Conservation (phyloP, 2,329 filamentous ascomycete species). For the Didymella sp. region DNA sequence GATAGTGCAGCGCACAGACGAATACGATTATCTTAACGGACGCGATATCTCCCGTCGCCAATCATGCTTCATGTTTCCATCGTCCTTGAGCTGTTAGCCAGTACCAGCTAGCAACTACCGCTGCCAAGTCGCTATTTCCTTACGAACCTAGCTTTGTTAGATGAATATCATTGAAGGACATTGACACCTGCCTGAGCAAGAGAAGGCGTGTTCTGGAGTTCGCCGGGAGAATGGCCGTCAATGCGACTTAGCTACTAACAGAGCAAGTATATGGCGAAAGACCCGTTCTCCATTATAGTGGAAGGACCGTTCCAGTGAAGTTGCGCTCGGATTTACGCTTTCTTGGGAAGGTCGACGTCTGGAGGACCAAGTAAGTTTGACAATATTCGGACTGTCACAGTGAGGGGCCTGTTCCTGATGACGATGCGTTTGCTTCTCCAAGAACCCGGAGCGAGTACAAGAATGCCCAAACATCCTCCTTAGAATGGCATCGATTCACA, state of each 20-base stretch:
- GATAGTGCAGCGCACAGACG: constrained; percentile 1
- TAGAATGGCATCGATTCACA: constrained; percentile 18
- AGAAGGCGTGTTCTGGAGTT: constrained; percentile 7
- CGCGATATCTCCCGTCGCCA: constrained; percentile 14
- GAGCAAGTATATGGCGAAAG: constrained; percentile 11
- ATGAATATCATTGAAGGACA: constrained; percentile 9
- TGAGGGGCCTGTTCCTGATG: constrained; percentile 1
- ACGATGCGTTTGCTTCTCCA: background rate
- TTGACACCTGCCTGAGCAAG: constrained; percentile 16
- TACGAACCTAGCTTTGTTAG: constrained; percentile 2
- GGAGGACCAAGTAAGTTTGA: background rate
- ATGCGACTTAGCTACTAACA: constrained; percentile 9
- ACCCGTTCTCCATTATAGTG: constrained; percentile 2
- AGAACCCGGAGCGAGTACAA: constrained; percentile 8
- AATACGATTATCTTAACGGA: constrained; percentile 9
- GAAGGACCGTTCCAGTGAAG: background rate
- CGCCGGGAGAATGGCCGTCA: constrained; percentile 1
- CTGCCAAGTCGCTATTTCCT: constrained; percentile 4
- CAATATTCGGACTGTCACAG: constrained; percentile 5
- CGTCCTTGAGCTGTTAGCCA: background rate
- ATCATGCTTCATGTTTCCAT: constrained; percentile 11
- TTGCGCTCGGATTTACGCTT: constrained; percentile 11
- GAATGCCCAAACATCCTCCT: constrained; percentile 1
- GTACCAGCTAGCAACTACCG: constrained; percentile 6
- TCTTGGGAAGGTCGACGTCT: constrained; percentile 15